Evolutionary conservation across 2,329 filamentous ascomycete species (phyloP).

Genomic region (Pseudocercospora macadamiae): DNA sequence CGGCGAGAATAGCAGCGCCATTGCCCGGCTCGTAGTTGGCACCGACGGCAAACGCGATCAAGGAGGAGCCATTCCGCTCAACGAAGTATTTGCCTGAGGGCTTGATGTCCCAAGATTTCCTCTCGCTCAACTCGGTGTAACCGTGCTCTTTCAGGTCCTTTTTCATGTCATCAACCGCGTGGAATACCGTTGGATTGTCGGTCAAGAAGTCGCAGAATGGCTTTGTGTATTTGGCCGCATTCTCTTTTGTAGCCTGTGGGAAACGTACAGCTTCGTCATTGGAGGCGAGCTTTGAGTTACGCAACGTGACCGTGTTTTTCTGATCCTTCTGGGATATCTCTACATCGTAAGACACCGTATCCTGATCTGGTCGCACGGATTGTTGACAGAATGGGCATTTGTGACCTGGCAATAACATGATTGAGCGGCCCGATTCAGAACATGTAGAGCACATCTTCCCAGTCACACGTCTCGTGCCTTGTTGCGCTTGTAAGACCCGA

Average conservation of each 20-base stretch:
- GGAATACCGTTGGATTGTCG: slow-evolving; percentile 90
- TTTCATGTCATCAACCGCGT: slow-evolving; percentile 80
- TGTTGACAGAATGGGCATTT: too few species aligned
- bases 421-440: too few species aligned
- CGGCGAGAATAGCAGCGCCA: slow-evolving; percentile 84
- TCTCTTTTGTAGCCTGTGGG: slow-evolving; percentile 30
- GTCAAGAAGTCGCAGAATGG: slow-evolving; percentile 78
- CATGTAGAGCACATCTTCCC: too few species aligned
- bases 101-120: slow-evolving; percentile 79
- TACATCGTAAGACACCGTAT: too few species aligned
- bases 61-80: slow-evolving; percentile 79
- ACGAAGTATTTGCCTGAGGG: slow-evolving; percentile 87
- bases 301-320: too few species aligned
- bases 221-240: slow-evolving; percentile 35
- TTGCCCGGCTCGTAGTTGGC: slow-evolving; percentile 80
- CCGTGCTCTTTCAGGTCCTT: slow-evolving; percentile 71
- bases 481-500: too few species aligned
- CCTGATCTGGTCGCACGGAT: too few species aligned
- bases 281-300: too few species aligned
- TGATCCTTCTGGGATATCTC: too few species aligned
- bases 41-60: slow-evolving; percentile 85
- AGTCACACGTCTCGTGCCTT: too few species aligned
- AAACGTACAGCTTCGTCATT: slow-evolving; percentile 14
- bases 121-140: slow-evolving; percentile 77
- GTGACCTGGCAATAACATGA: too few species aligned